Evolutionary conservation across 371 early-diverging fungal species (phyloP).

Genomic region (Quaeritorhiza haematococci): DNA sequence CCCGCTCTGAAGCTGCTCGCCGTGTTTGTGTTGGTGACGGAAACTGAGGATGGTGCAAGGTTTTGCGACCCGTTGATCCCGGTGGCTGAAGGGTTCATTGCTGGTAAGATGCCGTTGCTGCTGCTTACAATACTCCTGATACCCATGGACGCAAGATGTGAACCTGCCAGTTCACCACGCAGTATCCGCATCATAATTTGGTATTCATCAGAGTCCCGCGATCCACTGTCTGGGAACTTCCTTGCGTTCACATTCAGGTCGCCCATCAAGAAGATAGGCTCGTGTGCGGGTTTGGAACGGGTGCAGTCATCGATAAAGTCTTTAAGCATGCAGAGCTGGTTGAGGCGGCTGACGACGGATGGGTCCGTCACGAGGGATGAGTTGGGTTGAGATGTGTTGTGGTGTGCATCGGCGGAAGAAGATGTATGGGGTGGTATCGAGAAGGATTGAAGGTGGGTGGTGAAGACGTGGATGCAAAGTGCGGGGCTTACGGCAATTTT

Average conservation of each 20-base stretch:
- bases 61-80: conserved; percentile 1
- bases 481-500: conserved; percentile 45
- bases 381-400: conserved; percentile 47
- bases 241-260: conserved; percentile 70
- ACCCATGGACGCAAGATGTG: conserved; percentile 3
- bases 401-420: not conserved
- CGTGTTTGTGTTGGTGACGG: not conserved
- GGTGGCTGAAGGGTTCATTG: conserved; percentile 1
- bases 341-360: conserved; percentile 49
- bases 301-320: conserved; percentile 52
- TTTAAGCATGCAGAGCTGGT: conserved; percentile 57
- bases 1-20: conserved; percentile 3
- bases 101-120: too few relatives aligned
- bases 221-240: conserved; percentile 15
- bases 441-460: conserved; percentile 69
- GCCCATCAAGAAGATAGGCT: conserved; percentile 61
- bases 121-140: too few relatives aligned
- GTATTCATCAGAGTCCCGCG: conserved; percentile 54
- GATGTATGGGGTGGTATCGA: not conserved
- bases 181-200: conserved; percentile 61
- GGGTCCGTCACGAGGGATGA: conserved; percentile 38
- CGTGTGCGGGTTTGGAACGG: conserved; percentile 33
- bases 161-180: conserved; percentile 38
- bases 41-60: not conserved
- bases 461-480: conserved; percentile 64